phyloP scores from a whole-genome alignment of 257 asterid species.

The Jacaranda mimosifolia region DNA sequence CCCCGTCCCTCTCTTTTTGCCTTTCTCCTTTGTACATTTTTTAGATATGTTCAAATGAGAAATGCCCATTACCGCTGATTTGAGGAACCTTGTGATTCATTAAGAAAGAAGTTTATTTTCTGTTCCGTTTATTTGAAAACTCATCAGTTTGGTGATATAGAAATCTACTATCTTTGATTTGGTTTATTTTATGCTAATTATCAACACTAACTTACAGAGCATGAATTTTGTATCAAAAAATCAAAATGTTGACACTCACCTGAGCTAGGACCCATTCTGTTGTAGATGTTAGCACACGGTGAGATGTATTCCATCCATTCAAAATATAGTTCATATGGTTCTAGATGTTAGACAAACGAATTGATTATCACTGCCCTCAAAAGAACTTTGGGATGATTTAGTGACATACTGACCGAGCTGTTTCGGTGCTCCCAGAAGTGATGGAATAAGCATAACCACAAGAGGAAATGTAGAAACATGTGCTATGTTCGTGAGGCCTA shows the following conservation, averaged over 20 bases:
- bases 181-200: conserved; percentile 22
- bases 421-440: neutral
- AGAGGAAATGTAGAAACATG: neutral
- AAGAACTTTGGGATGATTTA: conserved; percentile 1
- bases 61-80: conserved; percentile 8
- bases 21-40: neutral
- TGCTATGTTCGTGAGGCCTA: neutral
- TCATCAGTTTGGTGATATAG: neutral
- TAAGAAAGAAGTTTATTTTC: neutral
- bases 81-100: neutral
- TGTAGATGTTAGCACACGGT: neutral
- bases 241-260: conserved; percentile 16
- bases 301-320: neutral
- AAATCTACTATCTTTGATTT: conserved; percentile 25
- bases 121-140: neutral
- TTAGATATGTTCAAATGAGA: conserved; percentile 3
- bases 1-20: neutral
- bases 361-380: neutral
- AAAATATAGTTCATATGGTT: neutral
- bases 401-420: neutral
- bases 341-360: neutral
- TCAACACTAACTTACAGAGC: neutral
- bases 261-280: neutral
- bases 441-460: conserved; percentile 12
- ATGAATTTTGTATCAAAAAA: neutral